Evolutionary conservation across 1,139 yeast genomes (phyloP).

Genomic region (Scheffersomyces lignicola): DNA sequence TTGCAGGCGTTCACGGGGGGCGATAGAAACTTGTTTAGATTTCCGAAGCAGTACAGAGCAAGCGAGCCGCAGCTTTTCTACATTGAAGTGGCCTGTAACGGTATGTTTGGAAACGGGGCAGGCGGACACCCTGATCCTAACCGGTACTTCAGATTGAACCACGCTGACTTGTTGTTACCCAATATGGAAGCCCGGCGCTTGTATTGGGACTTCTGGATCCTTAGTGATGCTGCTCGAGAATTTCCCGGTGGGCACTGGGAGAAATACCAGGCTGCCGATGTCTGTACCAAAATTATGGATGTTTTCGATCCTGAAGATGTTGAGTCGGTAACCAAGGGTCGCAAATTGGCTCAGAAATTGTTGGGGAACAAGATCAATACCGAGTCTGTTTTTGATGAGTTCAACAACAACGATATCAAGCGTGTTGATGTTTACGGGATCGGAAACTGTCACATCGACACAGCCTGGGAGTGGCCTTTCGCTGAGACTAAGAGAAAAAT

Average conservation of each 20-base stretch:
- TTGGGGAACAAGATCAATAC: conserved; percentile 68
- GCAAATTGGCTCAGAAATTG: conserved; percentile 62
- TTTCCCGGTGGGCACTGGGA: conserved; percentile 75
- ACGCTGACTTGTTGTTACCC: conserved; percentile 81
- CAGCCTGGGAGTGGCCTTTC: conserved; percentile 98
- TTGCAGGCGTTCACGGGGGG: conserved; percentile 87
- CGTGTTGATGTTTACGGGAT: conserved; percentile 66
- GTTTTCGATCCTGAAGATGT: conserved; percentile 63
- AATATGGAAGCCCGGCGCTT: conserved; percentile 78
- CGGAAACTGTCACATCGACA: conserved; percentile 96
- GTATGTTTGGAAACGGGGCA: conserved; percentile 85
- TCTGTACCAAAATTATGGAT: conserved; percentile 81
- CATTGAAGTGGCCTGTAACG: conserved; percentile 89
- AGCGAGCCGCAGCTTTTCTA: conserved; percentile 53
- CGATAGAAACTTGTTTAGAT: conserved; percentile 70
- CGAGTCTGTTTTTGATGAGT: conserved; percentile 53
- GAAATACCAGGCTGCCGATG: conserved; percentile 75
- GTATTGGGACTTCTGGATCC: conserved; percentile 79
- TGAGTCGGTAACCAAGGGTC: conserved; percentile 54
- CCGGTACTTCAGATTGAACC: conserved; percentile 62
- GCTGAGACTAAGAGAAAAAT: conserved; percentile 92
- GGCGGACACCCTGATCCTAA: conserved; percentile 63
- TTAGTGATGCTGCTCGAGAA: conserved; percentile 90
- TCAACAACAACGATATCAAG: conserved; percentile 16
- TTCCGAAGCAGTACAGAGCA: conserved; percentile 57